Conservation (phyloP, 2,329 filamentous ascomycete genomes). For the Aspergillus clavatus region DNA sequence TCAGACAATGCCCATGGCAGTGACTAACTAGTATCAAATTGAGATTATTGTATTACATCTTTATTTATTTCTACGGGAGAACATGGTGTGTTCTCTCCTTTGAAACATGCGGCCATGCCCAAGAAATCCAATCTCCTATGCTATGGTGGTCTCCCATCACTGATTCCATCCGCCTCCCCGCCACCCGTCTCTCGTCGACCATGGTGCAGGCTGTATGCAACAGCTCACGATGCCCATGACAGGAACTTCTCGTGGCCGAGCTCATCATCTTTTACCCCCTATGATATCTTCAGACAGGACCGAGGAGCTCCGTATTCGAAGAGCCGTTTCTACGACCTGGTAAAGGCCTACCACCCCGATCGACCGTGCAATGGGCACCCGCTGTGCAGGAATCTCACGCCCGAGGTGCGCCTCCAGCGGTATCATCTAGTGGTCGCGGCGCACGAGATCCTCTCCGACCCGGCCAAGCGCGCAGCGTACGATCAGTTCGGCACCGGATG, state of each 20-base stretch:
- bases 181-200: conserved; percentile 26
- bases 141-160: conserved; percentile 35
- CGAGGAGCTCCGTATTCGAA: conserved; percentile 71
- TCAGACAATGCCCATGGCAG: too few species aligned
- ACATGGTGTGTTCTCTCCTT: conserved; percentile 15
- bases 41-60: not conserved
- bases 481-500: conserved; percentile 79
- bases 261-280: conserved; percentile 60
- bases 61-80: conserved; percentile 7
- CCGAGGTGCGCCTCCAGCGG: conserved; percentile 68
- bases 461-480: conserved; percentile 71
- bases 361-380: conserved; percentile 46
- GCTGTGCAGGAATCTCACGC: conserved; percentile 48
- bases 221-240: conserved; percentile 28
- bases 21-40: not conserved
- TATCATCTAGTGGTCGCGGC: conserved; percentile 86
- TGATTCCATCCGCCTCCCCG: conserved; percentile 22
- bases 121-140: conserved; percentile 43
- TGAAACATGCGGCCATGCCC: conserved; percentile 42
- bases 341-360: conserved; percentile 95
- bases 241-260: conserved; percentile 40
- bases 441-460: conserved; percentile 81
- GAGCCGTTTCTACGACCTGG: conserved; percentile 77
- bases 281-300: conserved; percentile 72
- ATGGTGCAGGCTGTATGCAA: conserved; percentile 29